Evolutionary conservation across 2,329 filamentous ascomycete species (phyloP), one percentile per base, ranked within the genome.

Genomic region (Exophiala xenobiotica): DNA sequence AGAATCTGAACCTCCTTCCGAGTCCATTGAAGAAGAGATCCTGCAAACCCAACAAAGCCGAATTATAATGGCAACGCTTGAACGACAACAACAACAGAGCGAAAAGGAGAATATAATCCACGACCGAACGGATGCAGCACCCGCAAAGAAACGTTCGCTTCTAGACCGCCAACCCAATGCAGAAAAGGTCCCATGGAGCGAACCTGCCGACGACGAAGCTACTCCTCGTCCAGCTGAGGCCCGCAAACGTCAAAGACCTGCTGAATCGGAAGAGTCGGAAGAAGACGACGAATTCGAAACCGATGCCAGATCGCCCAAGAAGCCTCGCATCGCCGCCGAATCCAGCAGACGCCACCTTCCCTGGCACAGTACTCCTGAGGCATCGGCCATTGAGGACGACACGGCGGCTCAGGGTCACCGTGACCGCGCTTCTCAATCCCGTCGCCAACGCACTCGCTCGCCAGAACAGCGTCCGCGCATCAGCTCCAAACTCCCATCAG

Each of bases 101-200:
- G 49, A 55, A 22, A 56, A 56, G 35, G 58, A 60, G 18, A 57
- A 55, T 29, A n/a, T 14, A 3, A 14, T 22, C 23, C 3, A 18
- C 14, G 31, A 9, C 19, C 23, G n/a, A 12, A 4, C 9, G 22
- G 23, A 40, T 12, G 4, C 11, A 11, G 9, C 12, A 31, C 19
- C 39, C 11, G 11, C 27, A 6, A 44, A 48, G 35, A 58, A 58
- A 27, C 3, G 35, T 24, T 53, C 55, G 29, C 44, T 56, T 23
- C 31, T 58, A 9, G 56, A 59, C 29, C 51, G 48, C 16, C 58
- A 59, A 44, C 27, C 48, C 16, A 49, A 46, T 29, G 58, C 56
- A n/a, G 33, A 40, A 7, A 45, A 27, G 23, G 42, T 54, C 2
- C 9, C 43, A 26, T 59, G 38, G 46, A 42, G 14, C 22, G 46